Percentiles rank a stretch among this genome's conserved stretches.
Conservation (phyloP, 768 basidiomycete species). For the Boletus rex-veris region DNA sequence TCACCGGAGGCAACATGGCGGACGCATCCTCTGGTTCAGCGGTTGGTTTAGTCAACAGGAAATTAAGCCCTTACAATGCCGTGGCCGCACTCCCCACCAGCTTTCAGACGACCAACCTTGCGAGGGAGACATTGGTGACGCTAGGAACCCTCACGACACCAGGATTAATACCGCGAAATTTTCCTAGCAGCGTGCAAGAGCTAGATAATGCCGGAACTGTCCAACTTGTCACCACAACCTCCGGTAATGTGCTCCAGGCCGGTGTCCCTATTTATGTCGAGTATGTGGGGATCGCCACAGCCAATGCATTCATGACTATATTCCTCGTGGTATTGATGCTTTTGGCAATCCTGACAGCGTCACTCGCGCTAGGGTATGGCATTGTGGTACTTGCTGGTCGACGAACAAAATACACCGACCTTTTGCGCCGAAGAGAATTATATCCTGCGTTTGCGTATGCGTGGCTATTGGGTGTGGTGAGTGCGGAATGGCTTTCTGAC, state of each 20-base stretch:
- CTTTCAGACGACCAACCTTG: neutral
- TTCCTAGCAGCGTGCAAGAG: conserved; percentile 25
- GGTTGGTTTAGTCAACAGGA: conserved; percentile 75
- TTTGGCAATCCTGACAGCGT: conserved; percentile 51
- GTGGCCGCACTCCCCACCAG: neutral
- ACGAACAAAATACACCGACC: conserved; percentile 16
- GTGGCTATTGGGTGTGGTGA: conserved; percentile 68
- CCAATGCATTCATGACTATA: conserved; percentile 88
- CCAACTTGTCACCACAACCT: conserved; percentile 59
- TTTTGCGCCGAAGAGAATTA: conserved; percentile 22
- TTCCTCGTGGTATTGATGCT: conserved; percentile 73
- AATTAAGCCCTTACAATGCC: conserved; percentile 74
- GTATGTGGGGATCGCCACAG: conserved; percentile 71
- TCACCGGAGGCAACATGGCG: conserved; percentile 74
- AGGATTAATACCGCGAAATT: neutral
- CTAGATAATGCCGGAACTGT: conserved; percentile 38
- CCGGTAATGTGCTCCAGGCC: conserved; percentile 66
- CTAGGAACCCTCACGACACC: conserved; percentile 10
- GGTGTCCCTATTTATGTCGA: conserved; percentile 84
- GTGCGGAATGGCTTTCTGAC: conserved; percentile 21
- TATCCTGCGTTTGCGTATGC: conserved; percentile 50
- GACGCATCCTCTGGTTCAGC: conserved; percentile 58
- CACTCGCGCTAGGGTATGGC: conserved; percentile 52
- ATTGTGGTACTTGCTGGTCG: conserved; percentile 31
- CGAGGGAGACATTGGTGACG: conserved; percentile 6